phyloP scores from a whole-genome alignment of 768 basidiomycete genomes.

The Lactarius indigo region DNA sequence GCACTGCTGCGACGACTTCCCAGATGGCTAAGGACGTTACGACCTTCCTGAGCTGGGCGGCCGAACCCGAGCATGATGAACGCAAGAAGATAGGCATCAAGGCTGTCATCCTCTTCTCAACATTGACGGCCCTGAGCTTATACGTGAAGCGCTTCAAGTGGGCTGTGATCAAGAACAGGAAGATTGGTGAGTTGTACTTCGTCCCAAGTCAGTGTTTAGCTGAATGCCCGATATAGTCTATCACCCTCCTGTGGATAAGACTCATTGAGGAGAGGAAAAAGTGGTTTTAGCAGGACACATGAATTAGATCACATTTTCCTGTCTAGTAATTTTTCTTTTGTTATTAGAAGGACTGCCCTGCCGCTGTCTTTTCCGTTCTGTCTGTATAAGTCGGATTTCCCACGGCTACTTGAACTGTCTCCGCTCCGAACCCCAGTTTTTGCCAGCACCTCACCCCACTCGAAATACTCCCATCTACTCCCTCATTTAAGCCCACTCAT shows the following conservation, averaged over 20 bases:
- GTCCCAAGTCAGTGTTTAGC: constrained; percentile 7
- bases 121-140: constrained; percentile 73
- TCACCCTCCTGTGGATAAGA: constrained; percentile 55
- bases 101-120: constrained; percentile 89
- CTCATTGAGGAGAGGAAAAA: constrained; percentile 29
- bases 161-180: constrained; percentile 88
- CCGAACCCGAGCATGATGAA: constrained; percentile 97
- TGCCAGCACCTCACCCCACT: constrained; percentile 1
- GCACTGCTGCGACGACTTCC: constrained; percentile 92
- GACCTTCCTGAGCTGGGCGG: constrained; percentile 93
- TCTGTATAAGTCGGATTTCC: neutral
- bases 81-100: constrained; percentile 97
- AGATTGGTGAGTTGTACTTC: constrained; percentile 60
- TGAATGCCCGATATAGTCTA: constrained; percentile 42
- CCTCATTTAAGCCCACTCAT: neutral
- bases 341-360: neutral
- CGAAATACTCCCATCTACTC: too few relatives aligned
- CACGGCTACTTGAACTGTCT: constrained; percentile 3
- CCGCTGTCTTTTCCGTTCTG: neutral
- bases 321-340: constrained; percentile 15
- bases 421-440: neutral
- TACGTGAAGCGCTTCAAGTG: constrained; percentile 98
- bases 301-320: constrained; percentile 14
- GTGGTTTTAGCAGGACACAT: constrained; percentile 7
- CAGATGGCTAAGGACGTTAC: constrained; percentile 99